Conservation (phyloP, 2,329 filamentous ascomycete genomes). For the Xylariomycetidae sp. region DNA sequence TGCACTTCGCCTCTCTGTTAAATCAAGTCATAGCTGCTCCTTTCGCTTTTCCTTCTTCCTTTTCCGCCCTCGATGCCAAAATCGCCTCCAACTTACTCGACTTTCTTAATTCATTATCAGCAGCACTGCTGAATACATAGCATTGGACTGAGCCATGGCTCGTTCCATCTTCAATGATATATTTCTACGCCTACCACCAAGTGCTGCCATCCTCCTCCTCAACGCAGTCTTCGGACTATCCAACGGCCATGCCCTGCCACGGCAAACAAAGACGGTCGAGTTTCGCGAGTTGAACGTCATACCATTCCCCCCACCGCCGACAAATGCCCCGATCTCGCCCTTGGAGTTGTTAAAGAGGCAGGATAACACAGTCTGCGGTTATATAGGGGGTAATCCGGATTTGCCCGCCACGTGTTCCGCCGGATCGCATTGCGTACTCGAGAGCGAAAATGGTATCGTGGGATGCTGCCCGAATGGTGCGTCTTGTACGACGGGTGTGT, state of each 20-base stretch:
- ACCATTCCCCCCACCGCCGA: constrained; percentile 36
- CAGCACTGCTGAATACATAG: too few relatives aligned
- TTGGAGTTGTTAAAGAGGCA: constrained; percentile 36
- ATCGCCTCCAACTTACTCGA: constrained; percentile 9
- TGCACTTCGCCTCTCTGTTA: constrained; percentile 18
- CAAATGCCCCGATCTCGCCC: constrained; percentile 34
- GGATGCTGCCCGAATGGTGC: constrained; percentile 53
- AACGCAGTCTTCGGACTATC: constrained; percentile 28
- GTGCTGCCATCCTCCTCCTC: constrained; percentile 30
- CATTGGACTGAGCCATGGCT: constrained; percentile 23
- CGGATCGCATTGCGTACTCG: constrained; percentile 55
- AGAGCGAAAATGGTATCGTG: constrained; percentile 43
- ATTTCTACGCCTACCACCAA: constrained; percentile 32
- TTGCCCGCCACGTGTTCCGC: constrained; percentile 53
- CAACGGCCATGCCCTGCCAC: constrained; percentile 35
- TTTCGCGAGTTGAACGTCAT: constrained; percentile 34
- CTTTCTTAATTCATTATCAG: constrained; percentile 13
- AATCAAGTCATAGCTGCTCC: too few relatives aligned
- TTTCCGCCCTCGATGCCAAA: constrained; percentile 7
- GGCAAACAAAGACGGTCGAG: constrained; percentile 33
- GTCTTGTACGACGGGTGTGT: constrained; percentile 51
- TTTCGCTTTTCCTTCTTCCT: constrained; percentile 12
- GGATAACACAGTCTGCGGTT: constrained; percentile 54
- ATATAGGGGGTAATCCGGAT: constrained; percentile 45
- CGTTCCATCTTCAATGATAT: constrained; percentile 24